Evolutionary conservation across 2,329 filamentous ascomycete species (phyloP).

Genomic region (Gnomoniopsis sp.): DNA sequence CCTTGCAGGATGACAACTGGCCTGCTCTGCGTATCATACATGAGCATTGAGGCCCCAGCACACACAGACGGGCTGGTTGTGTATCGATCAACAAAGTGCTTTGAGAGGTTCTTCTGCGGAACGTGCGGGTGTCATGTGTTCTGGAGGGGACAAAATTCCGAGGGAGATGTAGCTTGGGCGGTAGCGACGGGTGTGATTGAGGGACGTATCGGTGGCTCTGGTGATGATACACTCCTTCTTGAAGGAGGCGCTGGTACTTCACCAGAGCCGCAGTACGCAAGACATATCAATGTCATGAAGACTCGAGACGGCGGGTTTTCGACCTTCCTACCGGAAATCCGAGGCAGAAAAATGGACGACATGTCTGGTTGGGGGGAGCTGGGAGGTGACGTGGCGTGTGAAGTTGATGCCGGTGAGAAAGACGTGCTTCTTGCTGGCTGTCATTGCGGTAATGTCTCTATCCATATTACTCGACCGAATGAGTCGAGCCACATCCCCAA

Average conservation of each 20-base stretch:
- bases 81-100: not conserved
- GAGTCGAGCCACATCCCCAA: conserved; percentile 37
- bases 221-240: not conserved
- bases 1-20: conserved; percentile 22
- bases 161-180: not conserved
- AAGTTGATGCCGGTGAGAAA: not conserved
- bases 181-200: not conserved
- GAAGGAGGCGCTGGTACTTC: not conserved
- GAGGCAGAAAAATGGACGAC: not conserved
- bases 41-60: conserved; percentile 24
- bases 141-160: conserved; percentile 13
- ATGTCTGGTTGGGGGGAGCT: not conserved
- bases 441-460: not conserved
- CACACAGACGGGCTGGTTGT: conserved; percentile 19
- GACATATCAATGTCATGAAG: not conserved
- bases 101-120: conserved; percentile 34
- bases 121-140: conserved; percentile 41
- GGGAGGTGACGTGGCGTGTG: not conserved
- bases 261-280: not conserved
- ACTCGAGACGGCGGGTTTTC: not conserved
- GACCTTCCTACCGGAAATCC: not conserved
- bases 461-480: conserved; percentile 5
- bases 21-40: conserved; percentile 36
- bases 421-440: not conserved
- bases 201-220: not conserved